phyloP scores from a whole-genome alignment of 108 stramenopile species.

The Cyclotella sp. region DNA sequence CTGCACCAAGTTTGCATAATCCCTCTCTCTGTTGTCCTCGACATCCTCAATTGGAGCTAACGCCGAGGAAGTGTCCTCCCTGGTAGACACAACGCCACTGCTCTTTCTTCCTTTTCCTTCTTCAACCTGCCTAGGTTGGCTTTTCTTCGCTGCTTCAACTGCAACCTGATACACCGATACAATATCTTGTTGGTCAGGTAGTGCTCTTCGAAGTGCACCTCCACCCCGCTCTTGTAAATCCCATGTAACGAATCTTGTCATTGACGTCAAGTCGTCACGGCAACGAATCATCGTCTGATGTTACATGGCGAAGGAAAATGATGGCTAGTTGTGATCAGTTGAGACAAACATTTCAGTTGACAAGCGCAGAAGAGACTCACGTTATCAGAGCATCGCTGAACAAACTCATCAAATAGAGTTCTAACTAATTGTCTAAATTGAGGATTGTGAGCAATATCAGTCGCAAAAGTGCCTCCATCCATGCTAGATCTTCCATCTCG shows the following conservation, averaged over 20 bases:
- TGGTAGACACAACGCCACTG: slow-evolving; percentile 43
- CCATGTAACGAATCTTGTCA: slow-evolving; percentile 95
- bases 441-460: slow-evolving; percentile 70
- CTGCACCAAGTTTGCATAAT: slow-evolving; percentile 84
- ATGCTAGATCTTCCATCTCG: slow-evolving; percentile 35
- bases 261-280: slow-evolving; percentile 86
- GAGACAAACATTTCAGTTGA: not conserved
- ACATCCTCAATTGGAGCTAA: slow-evolving; percentile 49
- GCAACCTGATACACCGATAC: slow-evolving; percentile 76
- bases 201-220: slow-evolving; percentile 80
- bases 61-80: slow-evolving; percentile 46
- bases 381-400: slow-evolving; percentile 73
- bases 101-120: slow-evolving; percentile 48
- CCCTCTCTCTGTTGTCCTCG: slow-evolving; percentile 66
- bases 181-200: slow-evolving; percentile 80
- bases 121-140: slow-evolving; percentile 44
- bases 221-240: slow-evolving; percentile 87
- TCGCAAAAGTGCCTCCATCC: slow-evolving; percentile 30
- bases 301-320: not conserved
- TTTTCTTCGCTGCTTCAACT: slow-evolving; percentile 59
- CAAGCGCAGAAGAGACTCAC: slow-evolving; percentile 35
- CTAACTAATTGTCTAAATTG: slow-evolving; percentile 79
- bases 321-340: not conserved
- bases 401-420: slow-evolving; percentile 85
- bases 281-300: slow-evolving; percentile 69